Conservation (phyloP, 2,329 filamentous ascomycete genomes). For the Colletotrichum agaves region DNA sequence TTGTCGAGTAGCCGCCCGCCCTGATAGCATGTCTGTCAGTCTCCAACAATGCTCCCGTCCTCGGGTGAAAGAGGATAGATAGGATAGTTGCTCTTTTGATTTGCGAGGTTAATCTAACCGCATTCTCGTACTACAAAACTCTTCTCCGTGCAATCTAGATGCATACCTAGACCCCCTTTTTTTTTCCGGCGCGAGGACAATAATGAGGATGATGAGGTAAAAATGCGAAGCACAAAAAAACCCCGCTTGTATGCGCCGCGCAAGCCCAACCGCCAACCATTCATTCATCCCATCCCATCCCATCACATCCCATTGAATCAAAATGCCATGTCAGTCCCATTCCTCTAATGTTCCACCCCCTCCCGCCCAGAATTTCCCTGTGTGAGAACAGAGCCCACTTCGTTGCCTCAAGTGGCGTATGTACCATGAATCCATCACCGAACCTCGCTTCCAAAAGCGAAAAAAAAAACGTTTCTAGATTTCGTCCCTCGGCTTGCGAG, state of each 20-base stretch:
- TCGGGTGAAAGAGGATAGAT: too few species aligned
- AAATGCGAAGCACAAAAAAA: neutral
- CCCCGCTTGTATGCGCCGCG: conserved; percentile 13
- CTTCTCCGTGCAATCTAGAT: too few species aligned
- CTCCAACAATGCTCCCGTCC: too few species aligned
- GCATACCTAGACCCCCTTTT: too few species aligned
- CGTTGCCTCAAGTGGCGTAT: too few species aligned
- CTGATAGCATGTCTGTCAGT: conserved; percentile 10
- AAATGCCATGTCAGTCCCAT: neutral
- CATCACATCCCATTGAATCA: neutral
- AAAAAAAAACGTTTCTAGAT: too few species aligned
- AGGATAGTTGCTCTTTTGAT: too few species aligned
- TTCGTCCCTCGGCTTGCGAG: too few species aligned
- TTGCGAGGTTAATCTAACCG: neutral
- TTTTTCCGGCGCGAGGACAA: neutral
- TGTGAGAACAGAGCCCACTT: neutral
- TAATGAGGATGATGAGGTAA: neutral
- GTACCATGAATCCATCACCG: neutral
- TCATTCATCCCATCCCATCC: neutral
- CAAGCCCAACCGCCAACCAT: neutral
- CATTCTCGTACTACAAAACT: neutral
- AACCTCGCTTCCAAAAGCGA: neutral
- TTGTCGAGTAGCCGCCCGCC: neutral
- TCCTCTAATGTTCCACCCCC: neutral
- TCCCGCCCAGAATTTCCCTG: neutral